Evolutionary conservation across 306 rosid genomes (phyloP).

Genomic region (Dryas octopetala): DNA sequence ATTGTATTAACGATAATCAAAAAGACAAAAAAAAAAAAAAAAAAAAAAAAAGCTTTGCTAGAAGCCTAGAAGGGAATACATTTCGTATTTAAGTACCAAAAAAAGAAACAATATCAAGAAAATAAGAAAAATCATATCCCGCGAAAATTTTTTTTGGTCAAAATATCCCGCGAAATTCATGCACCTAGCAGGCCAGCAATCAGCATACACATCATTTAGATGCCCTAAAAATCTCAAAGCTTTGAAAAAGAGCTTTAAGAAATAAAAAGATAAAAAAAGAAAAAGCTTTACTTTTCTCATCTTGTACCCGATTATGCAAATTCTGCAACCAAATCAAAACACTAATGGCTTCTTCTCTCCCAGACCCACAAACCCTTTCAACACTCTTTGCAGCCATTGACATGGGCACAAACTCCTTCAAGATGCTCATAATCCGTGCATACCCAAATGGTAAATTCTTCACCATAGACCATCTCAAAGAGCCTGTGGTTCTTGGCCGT

Average conservation of each 20-base stretch:
- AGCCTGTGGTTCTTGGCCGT: conserved; percentile 39
- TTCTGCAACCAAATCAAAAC: neutral
- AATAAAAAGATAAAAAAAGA: neutral
- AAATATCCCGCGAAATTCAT: neutral
- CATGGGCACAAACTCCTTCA: conserved; percentile 47
- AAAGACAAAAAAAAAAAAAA: too few relatives aligned
- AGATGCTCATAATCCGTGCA: conserved; percentile 34
- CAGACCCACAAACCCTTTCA: conserved; percentile 3
- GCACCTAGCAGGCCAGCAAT: neutral
- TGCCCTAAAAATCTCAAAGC: neutral
- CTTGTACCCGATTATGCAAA: neutral
- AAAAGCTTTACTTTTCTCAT: neutral
- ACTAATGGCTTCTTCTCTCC: conserved; percentile 14
- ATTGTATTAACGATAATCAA: too few relatives aligned
- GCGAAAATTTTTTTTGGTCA: neutral
- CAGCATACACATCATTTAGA: neutral
- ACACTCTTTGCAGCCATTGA: conserved; percentile 39
- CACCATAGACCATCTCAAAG: conserved; percentile 24
- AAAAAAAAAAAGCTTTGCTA: too few relatives aligned
- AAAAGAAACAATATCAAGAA: neutral
- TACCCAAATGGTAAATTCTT: conserved; percentile 31
- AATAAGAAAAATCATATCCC: neutral
- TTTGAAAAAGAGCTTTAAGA: neutral
- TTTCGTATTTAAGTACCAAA: too few relatives aligned
- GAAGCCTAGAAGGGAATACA: too few relatives aligned